phyloP scores from a whole-genome alignment of 164 flowering plant genomes.

The Vitis cinerea region DNA sequence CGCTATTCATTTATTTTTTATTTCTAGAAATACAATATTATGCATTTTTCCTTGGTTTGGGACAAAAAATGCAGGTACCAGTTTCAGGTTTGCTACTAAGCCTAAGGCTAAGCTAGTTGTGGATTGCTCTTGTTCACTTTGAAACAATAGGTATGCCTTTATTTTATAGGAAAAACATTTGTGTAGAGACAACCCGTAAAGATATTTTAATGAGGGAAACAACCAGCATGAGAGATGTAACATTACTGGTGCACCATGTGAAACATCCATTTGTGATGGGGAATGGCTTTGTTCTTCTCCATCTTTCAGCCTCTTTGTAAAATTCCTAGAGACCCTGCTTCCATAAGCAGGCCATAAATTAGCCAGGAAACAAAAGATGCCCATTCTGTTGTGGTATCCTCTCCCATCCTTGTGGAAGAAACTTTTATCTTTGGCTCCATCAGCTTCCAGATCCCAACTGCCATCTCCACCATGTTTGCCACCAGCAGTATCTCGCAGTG shows the following conservation, averaged over 20 bases:
- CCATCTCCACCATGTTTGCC: constrained; percentile 17
- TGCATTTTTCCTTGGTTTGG: too few relatives aligned
- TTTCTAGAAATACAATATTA: too few relatives aligned
- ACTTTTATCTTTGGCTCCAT: constrained; percentile 21
- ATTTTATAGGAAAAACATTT: too few relatives aligned
- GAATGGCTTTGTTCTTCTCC: constrained; percentile 35
- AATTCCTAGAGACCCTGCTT: constrained; percentile 19
- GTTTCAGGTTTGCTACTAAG: too few relatives aligned
- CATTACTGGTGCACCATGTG: constrained; percentile 31
- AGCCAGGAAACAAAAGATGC: constrained; percentile 11
- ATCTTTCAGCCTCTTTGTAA: constrained; percentile 36
- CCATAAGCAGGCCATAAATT: neutral
- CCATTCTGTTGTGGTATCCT: constrained; percentile 19
- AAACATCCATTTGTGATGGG: constrained; percentile 21
- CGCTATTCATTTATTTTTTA: too few relatives aligned
- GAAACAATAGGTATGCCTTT: too few relatives aligned
- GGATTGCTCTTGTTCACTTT: too few relatives aligned
- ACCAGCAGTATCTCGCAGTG: constrained; percentile 17
- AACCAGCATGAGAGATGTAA: neutral
- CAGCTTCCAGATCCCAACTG: constrained; percentile 32
- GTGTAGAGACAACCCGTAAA: too few relatives aligned
- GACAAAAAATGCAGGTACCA: too few relatives aligned
- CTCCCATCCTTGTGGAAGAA: constrained; percentile 23
- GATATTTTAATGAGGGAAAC: too few relatives aligned
- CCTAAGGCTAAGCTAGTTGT: too few relatives aligned